A percentile compares a stretch with the other conserved stretches of the same genome.
phyloP scores from a whole-genome alignment of 805 yeast species.

The Candida yuanshanica region DNA sequence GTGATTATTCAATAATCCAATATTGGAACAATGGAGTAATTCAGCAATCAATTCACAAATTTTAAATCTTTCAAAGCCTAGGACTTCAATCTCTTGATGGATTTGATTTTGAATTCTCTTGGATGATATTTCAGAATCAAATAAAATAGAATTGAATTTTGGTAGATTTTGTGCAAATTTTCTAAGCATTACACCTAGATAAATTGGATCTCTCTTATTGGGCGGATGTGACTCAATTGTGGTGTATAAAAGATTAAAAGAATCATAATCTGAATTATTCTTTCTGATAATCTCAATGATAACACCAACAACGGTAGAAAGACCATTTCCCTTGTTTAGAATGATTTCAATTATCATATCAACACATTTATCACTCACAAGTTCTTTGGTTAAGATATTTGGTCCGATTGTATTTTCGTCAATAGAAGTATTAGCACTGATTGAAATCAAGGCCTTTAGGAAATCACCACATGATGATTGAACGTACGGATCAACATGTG shows the following conservation, averaged over 20 bases:
- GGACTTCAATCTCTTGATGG: slow-evolving; percentile 62
- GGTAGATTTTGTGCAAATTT: slow-evolving; percentile 61
- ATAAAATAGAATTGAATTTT: slow-evolving; percentile 48
- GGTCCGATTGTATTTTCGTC: slow-evolving; percentile 85
- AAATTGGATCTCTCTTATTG: slow-evolving; percentile 82
- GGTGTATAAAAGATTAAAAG: slow-evolving; percentile 68
- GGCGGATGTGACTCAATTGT: slow-evolving; percentile 84
- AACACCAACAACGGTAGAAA: slow-evolving; percentile 87
- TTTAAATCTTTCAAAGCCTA: slow-evolving; percentile 91
- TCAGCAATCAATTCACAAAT: slow-evolving; percentile 93
- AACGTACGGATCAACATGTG: slow-evolving; percentile 51
- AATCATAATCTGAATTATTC: slow-evolving; percentile 93
- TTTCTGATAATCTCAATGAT: slow-evolving; percentile 91
- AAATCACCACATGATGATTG: slow-evolving; percentile 95
- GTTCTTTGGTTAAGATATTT: slow-evolving; percentile 79
- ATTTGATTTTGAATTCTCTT: slow-evolving; percentile 35
- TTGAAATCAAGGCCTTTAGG: slow-evolving; percentile 84
- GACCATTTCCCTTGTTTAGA: slow-evolving; percentile 64
- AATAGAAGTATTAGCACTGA: slow-evolving; percentile 89
- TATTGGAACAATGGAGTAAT: slow-evolving; percentile 89
- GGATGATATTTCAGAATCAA: slow-evolving; percentile 12
- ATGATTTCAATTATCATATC: slow-evolving; percentile 64
- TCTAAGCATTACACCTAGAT: slow-evolving; percentile 74
- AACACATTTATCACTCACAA: slow-evolving; percentile 66
- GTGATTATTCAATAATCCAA: slow-evolving; percentile 81